Percentiles rank a stretch among this genome's conserved stretches.
phyloP scores from a whole-genome alignment of 352 stramenopile genomes.

The Phytophthora fragariae region DNA sequence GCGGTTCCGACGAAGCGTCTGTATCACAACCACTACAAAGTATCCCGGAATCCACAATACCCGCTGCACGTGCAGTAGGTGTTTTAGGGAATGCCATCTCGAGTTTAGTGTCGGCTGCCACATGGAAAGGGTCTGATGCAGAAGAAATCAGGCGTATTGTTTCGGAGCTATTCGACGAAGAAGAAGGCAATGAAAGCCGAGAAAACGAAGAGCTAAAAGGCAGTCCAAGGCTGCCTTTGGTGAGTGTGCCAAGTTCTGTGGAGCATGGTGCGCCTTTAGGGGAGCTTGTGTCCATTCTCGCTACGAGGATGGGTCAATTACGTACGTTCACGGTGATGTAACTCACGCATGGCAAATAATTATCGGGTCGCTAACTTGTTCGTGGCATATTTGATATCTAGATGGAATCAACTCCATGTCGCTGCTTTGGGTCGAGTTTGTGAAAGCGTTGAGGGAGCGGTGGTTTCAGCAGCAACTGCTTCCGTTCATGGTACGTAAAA shows the following conservation, averaged over 20 bases:
- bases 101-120: slow-evolving; percentile 68
- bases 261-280: slow-evolving; percentile 66
- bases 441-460: slow-evolving; percentile 73
- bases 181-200: slow-evolving; percentile 15
- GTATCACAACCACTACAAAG: slow-evolving; percentile 9
- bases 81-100: slow-evolving; percentile 81
- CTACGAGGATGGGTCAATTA: slow-evolving; percentile 71
- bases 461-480: slow-evolving; percentile 76
- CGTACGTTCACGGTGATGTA: slow-evolving; percentile 43
- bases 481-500: slow-evolving; percentile 66
- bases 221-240: slow-evolving; percentile 1
- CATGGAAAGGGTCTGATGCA: slow-evolving; percentile 77
- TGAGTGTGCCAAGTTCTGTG: slow-evolving; percentile 33
- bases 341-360: neutral
- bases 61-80: slow-evolving; percentile 72
- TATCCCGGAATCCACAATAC: slow-evolving; percentile 58
- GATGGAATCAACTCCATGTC: slow-evolving; percentile 81
- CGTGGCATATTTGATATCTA: slow-evolving; percentile 37
- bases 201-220: slow-evolving; percentile 22
- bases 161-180: slow-evolving; percentile 63
- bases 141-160: slow-evolving; percentile 70
- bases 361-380: slow-evolving; percentile 2
- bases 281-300: slow-evolving; percentile 73
- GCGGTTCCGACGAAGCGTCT: slow-evolving; percentile 1
- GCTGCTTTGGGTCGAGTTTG: slow-evolving; percentile 86